phyloP scores from a whole-genome alignment of 106 monocot species.

The Phalaenopsis aphrodite region DNA sequence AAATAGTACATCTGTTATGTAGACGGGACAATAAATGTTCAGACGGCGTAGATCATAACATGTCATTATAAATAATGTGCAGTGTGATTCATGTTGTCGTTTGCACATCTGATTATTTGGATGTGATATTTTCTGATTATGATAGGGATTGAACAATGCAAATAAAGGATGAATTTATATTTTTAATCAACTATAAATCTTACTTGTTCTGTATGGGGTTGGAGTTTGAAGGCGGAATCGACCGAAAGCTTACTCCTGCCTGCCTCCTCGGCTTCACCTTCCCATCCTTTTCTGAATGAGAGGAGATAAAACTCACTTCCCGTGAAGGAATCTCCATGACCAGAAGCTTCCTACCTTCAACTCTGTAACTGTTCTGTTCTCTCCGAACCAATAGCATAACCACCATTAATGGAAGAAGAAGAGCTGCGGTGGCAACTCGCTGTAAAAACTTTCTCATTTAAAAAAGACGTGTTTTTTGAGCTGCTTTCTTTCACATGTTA shows the following conservation, averaged over 20 bases:
- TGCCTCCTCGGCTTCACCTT: neutral
- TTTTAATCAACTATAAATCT: too few relatives aligned
- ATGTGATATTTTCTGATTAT: too few relatives aligned
- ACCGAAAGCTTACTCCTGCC: neutral
- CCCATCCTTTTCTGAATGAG: neutral
- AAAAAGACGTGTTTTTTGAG: neutral
- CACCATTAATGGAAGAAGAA: neutral
- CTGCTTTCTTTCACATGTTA: neutral
- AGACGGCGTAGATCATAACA: too few relatives aligned
- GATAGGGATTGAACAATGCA: too few relatives aligned
- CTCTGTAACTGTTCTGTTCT: neutral
- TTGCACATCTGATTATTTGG: too few relatives aligned
- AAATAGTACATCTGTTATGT: too few relatives aligned
- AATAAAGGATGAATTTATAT: too few relatives aligned
- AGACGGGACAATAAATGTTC: too few relatives aligned
- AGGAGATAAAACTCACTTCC: neutral
- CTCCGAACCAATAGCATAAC: neutral
- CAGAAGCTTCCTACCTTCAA: neutral
- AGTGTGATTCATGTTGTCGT: too few relatives aligned
- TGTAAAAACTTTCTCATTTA: neutral
- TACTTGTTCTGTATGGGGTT: conserved; percentile 1
- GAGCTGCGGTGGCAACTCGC: neutral
- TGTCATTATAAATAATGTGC: too few relatives aligned
- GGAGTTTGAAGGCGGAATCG: neutral
- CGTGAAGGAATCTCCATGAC: neutral